phyloP scores from a whole-genome alignment of 495 filamentous ascomycete genomes.

The Neurospora tetraspora region DNA sequence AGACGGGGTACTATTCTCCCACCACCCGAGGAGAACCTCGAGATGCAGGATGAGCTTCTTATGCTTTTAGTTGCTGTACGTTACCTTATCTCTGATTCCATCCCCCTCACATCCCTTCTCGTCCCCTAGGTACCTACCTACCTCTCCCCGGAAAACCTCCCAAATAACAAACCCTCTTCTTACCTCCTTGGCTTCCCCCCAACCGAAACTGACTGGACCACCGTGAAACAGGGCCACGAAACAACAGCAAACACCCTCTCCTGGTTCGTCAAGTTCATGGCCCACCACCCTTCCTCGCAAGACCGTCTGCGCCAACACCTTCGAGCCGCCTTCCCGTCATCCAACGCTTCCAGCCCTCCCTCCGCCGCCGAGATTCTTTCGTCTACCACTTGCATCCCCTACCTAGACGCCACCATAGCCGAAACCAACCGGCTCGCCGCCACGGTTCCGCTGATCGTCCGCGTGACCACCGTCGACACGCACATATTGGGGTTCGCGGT shows the following conservation, averaged over 20 bases:
- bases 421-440: conserved; percentile 23
- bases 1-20: conserved; percentile 13
- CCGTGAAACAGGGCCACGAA: conserved; percentile 14
- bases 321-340: conserved; percentile 8
- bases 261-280: conserved; percentile 28
- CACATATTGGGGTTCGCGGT: conserved; percentile 23
- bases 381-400: conserved; percentile 20
- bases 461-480: conserved; percentile 23
- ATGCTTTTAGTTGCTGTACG: conserved; percentile 10
- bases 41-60: conserved; percentile 22
- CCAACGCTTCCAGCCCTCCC: conserved; percentile 3
- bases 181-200: too few species aligned
- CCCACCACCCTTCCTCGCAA: conserved; percentile 15
- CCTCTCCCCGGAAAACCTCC: too few species aligned
- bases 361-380: conserved; percentile 17
- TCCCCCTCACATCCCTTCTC: too few species aligned
- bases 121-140: not conserved
- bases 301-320: conserved; percentile 18
- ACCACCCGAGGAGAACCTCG: conserved; percentile 16
- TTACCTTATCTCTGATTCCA: not conserved
- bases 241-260: conserved; percentile 19
- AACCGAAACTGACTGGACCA: too few species aligned
- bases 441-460: conserved; percentile 12
- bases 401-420: conserved; percentile 27
- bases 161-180: not conserved